Evolutionary conservation across 495 filamentous ascomycete species (phyloP).

Genomic region (Talaromyces borbonicus): DNA sequence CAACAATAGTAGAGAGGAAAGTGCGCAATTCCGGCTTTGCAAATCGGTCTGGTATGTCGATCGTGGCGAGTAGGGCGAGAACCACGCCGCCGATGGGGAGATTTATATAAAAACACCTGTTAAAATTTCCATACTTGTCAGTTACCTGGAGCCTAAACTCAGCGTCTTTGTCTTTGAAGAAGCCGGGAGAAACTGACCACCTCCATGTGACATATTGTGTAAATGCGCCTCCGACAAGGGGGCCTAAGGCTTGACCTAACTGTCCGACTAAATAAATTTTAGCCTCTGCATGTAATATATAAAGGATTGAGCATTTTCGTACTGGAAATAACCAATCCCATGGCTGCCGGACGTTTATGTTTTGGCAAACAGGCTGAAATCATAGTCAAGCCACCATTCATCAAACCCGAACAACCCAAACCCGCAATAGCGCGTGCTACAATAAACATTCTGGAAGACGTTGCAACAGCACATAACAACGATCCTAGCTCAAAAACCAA

Average conservation of each 20-base stretch:
- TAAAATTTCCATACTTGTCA: background rate
- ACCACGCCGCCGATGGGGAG: conserved; percentile 36
- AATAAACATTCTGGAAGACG: conserved; percentile 26
- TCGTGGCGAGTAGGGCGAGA: conserved; percentile 10
- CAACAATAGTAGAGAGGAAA: conserved; percentile 24
- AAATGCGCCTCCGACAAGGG: conserved; percentile 15
- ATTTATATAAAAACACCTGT: conserved; percentile 40
- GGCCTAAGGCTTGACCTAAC: conserved; percentile 38
- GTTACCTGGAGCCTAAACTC: too few species aligned
- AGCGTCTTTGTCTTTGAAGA: too few species aligned
- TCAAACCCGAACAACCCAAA: conserved; percentile 27
- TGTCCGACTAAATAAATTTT: conserved; percentile 29
- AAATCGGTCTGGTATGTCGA: conserved; percentile 12
- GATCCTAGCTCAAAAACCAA: conserved; percentile 27
- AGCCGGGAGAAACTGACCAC: too few species aligned
- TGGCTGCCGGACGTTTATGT: conserved; percentile 39
- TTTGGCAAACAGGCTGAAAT: conserved; percentile 29
- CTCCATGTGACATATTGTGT: conserved; percentile 17
- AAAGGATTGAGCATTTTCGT: too few species aligned
- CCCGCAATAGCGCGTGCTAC: conserved; percentile 29
- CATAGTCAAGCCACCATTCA: conserved; percentile 40
- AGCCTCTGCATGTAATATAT: background rate
- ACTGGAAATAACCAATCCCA: conserved; percentile 21
- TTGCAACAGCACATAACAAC: conserved; percentile 24
- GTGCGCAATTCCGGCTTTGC: conserved; percentile 5